Base-by-base conservation (phyloP, 2,329 filamentous ascomycete species). In the Sporothrix pseudoabietina region DNA sequence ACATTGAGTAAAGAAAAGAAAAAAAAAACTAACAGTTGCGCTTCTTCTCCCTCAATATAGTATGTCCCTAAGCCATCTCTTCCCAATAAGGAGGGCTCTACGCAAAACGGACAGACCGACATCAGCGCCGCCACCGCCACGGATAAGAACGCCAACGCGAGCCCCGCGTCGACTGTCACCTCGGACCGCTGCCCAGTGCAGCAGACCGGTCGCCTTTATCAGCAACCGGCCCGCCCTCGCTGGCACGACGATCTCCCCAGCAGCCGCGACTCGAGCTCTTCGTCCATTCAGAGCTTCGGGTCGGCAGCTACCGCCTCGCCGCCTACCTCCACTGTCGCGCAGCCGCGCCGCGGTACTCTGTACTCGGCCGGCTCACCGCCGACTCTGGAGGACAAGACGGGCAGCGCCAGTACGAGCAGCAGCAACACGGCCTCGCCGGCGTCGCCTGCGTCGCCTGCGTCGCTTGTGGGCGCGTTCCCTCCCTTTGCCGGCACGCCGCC, bases 61-160 rank as follows among this genome's bases (percentile, higher is more conserved):
- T 91, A 90, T 84, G 87, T 88, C 76, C 88, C 88, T 22, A 89
- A 88, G 79, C 87, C 87, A 78, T 83, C 84, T 57, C 86, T 84
- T 73, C 84, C 87, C 44, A 82, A 84, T 71, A 78, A 83, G 77
- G 86, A 88, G 71, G 86, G 84, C 55, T 84, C 83, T 14, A 74
- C 85, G 55, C 80, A 79, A 69, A 81, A 77, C 72, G 83, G 82
- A 30, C 83, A 84, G 73, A 84, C 80, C 72, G 85, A 87, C 73
- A 83, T 83, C 16, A 77, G 78, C 41, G 81, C 80, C 52, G 84
- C 35, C 35, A 35, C 35, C 35, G 35, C 35, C 35, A 35, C 35
- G 35, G 35, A 85, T 63, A 80, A 79, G 44, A 75, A 81, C 74
- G 74, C 75, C 39, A 77, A 78, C 39, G 78, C 78, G 61, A 83